A percentile compares a stretch with the other conserved stretches of the same genome.
Evolutionary conservation across 805 yeast genomes (phyloP).

Genomic region (Metschnikowia anglica): DNA sequence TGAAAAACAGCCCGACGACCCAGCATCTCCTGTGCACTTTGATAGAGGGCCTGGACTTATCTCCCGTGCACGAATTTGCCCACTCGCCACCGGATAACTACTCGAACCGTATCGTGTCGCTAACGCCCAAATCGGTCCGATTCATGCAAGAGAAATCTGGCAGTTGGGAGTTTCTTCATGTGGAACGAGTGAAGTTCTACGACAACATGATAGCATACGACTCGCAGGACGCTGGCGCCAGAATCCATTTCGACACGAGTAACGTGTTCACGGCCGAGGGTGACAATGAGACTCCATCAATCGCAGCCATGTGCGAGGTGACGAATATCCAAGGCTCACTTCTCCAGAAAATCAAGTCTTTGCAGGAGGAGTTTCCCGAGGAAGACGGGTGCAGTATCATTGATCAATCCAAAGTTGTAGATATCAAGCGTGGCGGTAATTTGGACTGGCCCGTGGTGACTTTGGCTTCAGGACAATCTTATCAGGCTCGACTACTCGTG

Average conservation of each 20-base stretch:
- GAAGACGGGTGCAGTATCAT: constrained; percentile 39
- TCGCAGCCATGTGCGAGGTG: constrained; percentile 87
- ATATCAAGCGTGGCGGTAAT: constrained; percentile 39
- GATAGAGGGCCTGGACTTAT: constrained; percentile 69
- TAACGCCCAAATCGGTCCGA: constrained; percentile 77
- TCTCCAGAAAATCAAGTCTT: constrained; percentile 44
- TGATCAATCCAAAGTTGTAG: constrained; percentile 67
- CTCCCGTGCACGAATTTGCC: constrained; percentile 48
- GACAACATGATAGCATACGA: constrained; percentile 86
- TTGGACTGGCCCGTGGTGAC: constrained; percentile 75
- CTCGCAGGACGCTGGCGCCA: constrained; percentile 62
- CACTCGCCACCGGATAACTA: constrained; percentile 46
- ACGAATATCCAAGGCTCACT: constrained; percentile 78
- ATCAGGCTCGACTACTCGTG: constrained; percentile 71
- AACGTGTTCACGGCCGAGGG: constrained; percentile 33
- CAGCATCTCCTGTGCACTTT: constrained; percentile 59
- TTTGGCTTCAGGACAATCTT: constrained; percentile 60
- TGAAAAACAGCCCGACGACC: constrained; percentile 66
- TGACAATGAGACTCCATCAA: constrained; percentile 22
- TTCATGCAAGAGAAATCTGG: constrained; percentile 65
- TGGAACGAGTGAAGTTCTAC: constrained; percentile 74
- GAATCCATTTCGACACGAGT: constrained; percentile 68
- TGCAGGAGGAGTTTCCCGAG: constrained; percentile 19
- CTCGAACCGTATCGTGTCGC: constrained; percentile 79
- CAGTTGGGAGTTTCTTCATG: constrained; percentile 67